A percentile compares a stretch with the other conserved stretches of the same genome.
Conservation (phyloP, 306 rosid genomes). For the Medicago arabica region DNA sequence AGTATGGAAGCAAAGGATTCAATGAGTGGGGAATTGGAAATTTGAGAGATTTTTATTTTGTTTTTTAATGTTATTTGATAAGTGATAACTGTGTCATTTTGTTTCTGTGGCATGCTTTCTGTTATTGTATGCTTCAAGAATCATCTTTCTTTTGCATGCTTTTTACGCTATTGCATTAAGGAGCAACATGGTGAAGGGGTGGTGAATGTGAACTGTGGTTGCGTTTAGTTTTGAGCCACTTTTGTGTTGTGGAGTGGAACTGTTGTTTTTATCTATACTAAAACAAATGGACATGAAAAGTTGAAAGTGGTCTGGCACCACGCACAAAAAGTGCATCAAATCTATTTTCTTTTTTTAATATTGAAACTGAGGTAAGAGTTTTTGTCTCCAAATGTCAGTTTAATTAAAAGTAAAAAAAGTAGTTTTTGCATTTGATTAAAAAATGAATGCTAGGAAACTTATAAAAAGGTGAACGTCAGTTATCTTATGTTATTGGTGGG, state of each 20-base stretch:
- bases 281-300: constrained; percentile 1
- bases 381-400: neutral
- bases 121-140: constrained; percentile 45
- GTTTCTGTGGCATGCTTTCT: constrained; percentile 20
- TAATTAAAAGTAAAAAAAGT: neutral
- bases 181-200: neutral
- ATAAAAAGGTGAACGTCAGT: too few relatives aligned
- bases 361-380: neutral
- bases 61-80: constrained; percentile 26
- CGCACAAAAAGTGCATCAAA: constrained; percentile 2
- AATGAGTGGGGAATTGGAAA: constrained; percentile 33
- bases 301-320: constrained; percentile 1
- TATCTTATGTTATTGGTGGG: too few relatives aligned
- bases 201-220: constrained; percentile 35
- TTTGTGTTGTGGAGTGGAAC: constrained; percentile 32
- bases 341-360: neutral
- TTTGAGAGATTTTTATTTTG: constrained; percentile 29
- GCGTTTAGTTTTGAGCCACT: constrained; percentile 41
- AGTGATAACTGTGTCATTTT: constrained; percentile 36
- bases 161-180: constrained; percentile 52
- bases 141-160: constrained; percentile 49
- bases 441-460: too few relatives aligned
- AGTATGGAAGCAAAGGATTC: constrained; percentile 44
- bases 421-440: neutral
- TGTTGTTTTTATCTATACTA: constrained; percentile 35